These are phyloP conservation scores for Alternaria burnsii DNA, from an alignment of 2,329 filamentous ascomycete species.

Conservation along the genomic window DNA sequence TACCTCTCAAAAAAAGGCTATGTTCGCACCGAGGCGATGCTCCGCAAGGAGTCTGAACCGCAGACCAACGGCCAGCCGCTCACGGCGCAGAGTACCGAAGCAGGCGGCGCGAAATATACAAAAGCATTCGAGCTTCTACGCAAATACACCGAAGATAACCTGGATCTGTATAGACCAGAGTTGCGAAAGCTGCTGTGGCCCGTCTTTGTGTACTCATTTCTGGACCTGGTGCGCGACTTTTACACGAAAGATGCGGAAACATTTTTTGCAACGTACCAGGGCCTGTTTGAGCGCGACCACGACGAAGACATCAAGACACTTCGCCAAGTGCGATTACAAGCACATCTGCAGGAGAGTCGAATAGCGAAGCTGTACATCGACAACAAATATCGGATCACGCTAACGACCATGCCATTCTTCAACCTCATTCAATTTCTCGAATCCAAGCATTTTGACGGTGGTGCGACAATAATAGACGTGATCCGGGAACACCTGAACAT, in stretches of 20 bases:
- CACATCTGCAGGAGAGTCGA: constrained; percentile 79
- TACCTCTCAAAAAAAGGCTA: constrained; percentile 97
- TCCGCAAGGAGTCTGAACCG: constrained; percentile 87
- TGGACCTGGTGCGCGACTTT: constrained; percentile 78
- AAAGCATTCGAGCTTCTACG: constrained; percentile 77
- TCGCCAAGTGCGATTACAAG: constrained; percentile 75
- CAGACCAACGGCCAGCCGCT: constrained; percentile 84
- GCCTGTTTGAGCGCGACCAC: constrained; percentile 78
- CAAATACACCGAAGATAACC: constrained; percentile 87
- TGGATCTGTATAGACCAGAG: constrained; percentile 94
- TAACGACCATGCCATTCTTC: constrained; percentile 85
- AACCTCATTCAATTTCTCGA: constrained; percentile 89
- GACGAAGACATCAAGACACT: constrained; percentile 80
- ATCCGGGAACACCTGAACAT: constrained; percentile 70
- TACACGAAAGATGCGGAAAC: constrained; percentile 75
- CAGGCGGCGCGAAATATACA: constrained; percentile 77
- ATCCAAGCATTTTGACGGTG: constrained; percentile 82
- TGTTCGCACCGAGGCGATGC: constrained; percentile 87
- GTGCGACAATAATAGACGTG: constrained; percentile 78
- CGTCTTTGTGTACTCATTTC: constrained; percentile 89
- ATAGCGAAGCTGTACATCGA: constrained; percentile 82
- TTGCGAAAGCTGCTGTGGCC: constrained; percentile 90
- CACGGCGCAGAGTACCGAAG: constrained; percentile 69
- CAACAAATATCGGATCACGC: constrained; percentile 87
- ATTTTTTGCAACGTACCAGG: constrained; percentile 75